These are phyloP conservation scores for Ramaria sp. DNA, from an alignment of 768 basidiomycete species.

Conservation along the genomic window DNA sequence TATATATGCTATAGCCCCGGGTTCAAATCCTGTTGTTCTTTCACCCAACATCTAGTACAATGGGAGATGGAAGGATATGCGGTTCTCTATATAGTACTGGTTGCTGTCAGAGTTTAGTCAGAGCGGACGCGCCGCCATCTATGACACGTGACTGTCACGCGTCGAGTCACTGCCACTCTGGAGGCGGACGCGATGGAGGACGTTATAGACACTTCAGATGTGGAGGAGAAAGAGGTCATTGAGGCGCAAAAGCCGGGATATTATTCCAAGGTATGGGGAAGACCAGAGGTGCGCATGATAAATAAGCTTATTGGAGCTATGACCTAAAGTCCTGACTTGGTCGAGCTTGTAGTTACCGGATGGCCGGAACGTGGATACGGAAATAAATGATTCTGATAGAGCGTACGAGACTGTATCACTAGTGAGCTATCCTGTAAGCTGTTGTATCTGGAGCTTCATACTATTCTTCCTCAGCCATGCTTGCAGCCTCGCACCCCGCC, in stretches of 20 bases:
- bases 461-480: background rate
- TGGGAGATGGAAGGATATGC: too few species aligned
- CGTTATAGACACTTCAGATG: conserved; percentile 8
- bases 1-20: too few species aligned
- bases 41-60: too few species aligned
- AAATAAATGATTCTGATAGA: background rate
- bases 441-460: background rate
- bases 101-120: too few species aligned
- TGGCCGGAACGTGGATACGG: background rate
- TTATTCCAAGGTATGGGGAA: conserved; percentile 4
- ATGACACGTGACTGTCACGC: conserved; percentile 1
- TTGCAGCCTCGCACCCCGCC: background rate
- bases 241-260: background rate
- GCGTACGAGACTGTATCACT: background rate
- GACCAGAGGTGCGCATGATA: background rate
- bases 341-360: background rate
- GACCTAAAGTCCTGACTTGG: background rate
- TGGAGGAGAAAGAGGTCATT: conserved; percentile 2
- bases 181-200: background rate
- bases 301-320: background rate
- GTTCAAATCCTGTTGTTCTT: too few species aligned
- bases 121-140: too few species aligned
- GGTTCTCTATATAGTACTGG: too few species aligned
- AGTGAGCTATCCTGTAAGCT: background rate
- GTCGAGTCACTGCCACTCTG: background rate